Evolutionary conservation across 352 stramenopile genomes (phyloP), one percentile per base, ranked within the genome.

Genomic region (Phytophthora pistaciae): DNA sequence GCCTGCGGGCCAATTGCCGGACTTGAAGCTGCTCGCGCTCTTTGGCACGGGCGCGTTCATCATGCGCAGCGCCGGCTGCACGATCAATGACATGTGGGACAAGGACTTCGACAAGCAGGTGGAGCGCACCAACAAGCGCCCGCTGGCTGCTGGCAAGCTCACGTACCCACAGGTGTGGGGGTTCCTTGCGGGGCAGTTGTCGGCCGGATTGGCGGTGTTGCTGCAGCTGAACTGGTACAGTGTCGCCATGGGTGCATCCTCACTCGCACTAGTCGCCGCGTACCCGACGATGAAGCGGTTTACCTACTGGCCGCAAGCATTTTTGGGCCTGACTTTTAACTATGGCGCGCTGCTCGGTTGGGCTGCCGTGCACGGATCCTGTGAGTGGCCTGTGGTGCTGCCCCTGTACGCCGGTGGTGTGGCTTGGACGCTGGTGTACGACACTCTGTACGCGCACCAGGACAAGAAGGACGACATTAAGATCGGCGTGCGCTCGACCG

Each of bases 51-150:
- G 98, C 14, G 88, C 98, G 20, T 94, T 99, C 79, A 89, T 99
- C 65, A 99, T 99, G 98, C 88, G 98, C 33, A 95, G 96, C 71
- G 93, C 93, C 20, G 98, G 98, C 5, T 99, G 98, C 83, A 99
- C 97, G 42, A 99, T 99, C 77, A 99, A 99, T 78, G 98, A 99
- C 81, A 98, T 99, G 87, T 99, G 97, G 97, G 98, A 99, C 91
- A 90, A 92, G 60, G 90, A 99, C 66, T 97, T 99, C 80, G 98
- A 99, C 85, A 92, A 91, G 65, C 75, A 96, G 46, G 98, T 99
- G 18, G 86, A 94, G 69, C 90, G 98, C 23, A 99, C 98, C 2
- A 98, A 97, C 66, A 80, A 91, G 72, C 87, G 98, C 13, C 98
- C 98, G 6, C 79, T 99, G 16, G 98, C 98, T 5, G 89, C 90